Base-by-base conservation (phyloP, 345 rosid genomes). In the Citrus reticulata region DNA sequence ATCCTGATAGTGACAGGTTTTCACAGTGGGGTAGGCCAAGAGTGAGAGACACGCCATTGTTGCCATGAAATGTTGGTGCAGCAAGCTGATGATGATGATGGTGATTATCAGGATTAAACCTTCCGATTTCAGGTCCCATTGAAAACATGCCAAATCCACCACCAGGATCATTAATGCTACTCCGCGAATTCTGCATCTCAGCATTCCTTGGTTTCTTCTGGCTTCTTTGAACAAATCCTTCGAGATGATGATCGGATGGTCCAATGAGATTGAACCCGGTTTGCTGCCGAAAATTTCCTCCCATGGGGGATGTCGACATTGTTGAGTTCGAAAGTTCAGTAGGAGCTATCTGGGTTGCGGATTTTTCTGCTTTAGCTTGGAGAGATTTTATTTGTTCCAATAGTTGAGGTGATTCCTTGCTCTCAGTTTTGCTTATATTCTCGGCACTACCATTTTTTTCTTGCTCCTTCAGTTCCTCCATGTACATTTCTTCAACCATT, bases 401-500 rank as follows among this genome's bases (percentile, higher is more conserved):
- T 6, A 2, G 61, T 49, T 7, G 84, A 63, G 77, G 60, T 9
- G 79, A 60, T 6, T 81, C 83, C 58, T 72, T 76, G 27, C 76
- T 81, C 66, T 67, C 83, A 9, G 57, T 74, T 22, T 80, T 81
- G 78, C 51, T 80, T 51, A 63, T 11, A 35, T 70, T 81, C 55
- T 73, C 79, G 1, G 80, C 61, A 46, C 4, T 46, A 4, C 78
- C 84, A 13, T 54, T 84, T 70, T 60, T 84, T 46, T 85, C 89
- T 39, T 84, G 82, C 59, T 72, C 87, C 77, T 89, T 81, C 63
- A 84, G 78, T 81, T 93, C 97, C 73, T 91, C 97, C 73, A 59
- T 0, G 83, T 93, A 93, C 92, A 93, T 86, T 70, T 93, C 93
- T 82, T 93, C 97, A 3, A 93, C 94, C 97, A 93, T 90, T 66